These are phyloP conservation scores for Epichloe sylvatica DNA, from an alignment of 2,329 filamentous ascomycete species.

Conservation along the genomic window DNA sequence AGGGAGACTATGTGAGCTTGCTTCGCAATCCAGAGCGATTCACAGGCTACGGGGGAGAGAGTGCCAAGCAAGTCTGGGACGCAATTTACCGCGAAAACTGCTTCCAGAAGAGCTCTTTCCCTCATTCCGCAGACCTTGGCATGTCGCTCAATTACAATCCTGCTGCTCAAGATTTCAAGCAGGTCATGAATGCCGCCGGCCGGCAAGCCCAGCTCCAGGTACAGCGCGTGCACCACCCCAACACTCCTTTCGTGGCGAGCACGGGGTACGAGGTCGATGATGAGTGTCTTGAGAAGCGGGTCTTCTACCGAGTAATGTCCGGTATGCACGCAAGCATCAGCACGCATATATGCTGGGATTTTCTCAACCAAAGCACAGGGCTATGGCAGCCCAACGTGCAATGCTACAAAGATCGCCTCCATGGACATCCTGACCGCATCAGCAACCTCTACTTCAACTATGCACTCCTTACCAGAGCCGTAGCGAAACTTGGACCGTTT, in stretches of 20 bases:
- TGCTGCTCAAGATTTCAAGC: conserved; percentile 47
- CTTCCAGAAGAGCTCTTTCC: conserved; percentile 59
- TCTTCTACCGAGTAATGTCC: conserved; percentile 88
- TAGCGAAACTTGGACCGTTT: conserved; percentile 78
- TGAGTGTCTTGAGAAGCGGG: conserved; percentile 94
- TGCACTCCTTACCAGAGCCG: conserved; percentile 78
- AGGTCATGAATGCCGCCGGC: conserved; percentile 44
- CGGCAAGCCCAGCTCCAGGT: conserved; percentile 49
- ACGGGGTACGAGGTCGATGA: conserved; percentile 67
- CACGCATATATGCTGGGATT: conserved; percentile 90
- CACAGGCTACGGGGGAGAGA: conserved; percentile 81
- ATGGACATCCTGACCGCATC: conserved; percentile 74
- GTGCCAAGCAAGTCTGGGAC: conserved; percentile 85
- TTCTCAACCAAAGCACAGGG: conserved; percentile 87
- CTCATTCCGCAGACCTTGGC: conserved; percentile 42
- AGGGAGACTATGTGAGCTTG: conserved; percentile 93
- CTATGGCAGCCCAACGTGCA: conserved; percentile 80
- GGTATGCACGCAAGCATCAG: conserved; percentile 98
- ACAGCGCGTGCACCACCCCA: conserved; percentile 27
- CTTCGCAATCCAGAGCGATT: conserved; percentile 89
- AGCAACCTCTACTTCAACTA: conserved; percentile 99
- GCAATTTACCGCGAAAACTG: conserved; percentile 96
- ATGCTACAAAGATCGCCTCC: conserved; percentile 80
- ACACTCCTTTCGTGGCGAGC: conserved; percentile 46
- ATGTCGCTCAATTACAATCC: conserved; percentile 31